Conservation (phyloP, 306 rosid species). For the Fragaria iinumae region DNA sequence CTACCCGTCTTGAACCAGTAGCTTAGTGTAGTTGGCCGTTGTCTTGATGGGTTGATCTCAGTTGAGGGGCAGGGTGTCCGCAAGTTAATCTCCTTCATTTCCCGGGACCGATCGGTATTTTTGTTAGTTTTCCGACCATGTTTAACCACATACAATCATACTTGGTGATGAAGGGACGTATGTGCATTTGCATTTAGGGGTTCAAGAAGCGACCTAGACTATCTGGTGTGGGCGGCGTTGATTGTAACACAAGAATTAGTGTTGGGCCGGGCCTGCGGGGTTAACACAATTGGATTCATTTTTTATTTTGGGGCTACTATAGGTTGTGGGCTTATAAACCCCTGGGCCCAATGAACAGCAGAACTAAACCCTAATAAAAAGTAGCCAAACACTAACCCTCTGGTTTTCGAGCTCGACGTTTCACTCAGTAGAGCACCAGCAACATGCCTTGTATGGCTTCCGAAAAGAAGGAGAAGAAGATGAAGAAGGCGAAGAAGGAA, state of each 20-base stretch:
- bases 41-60: not conserved
- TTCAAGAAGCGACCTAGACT: too few relatives aligned
- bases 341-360: too few relatives aligned
- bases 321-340: too few relatives aligned
- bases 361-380: too few relatives aligned
- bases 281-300: not conserved
- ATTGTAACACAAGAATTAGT: too few relatives aligned
- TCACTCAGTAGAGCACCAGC: not conserved
- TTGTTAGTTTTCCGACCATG: not conserved
- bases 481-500: constrained; percentile 25
- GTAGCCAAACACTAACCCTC: too few relatives aligned
- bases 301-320: too few relatives aligned
- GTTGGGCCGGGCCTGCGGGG: not conserved
- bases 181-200: not conserved
- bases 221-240: too few relatives aligned
- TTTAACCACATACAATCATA: not conserved
- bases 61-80: not conserved
- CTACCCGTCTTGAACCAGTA: not conserved
- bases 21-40: not conserved
- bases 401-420: not conserved
- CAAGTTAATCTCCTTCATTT: not conserved
- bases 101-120: not conserved
- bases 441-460: not conserved
- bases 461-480: constrained; percentile 44
- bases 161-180: not conserved